Base-by-base conservation (phyloP, 176 grass and related monocot species). In the Puya raimondii region DNA sequence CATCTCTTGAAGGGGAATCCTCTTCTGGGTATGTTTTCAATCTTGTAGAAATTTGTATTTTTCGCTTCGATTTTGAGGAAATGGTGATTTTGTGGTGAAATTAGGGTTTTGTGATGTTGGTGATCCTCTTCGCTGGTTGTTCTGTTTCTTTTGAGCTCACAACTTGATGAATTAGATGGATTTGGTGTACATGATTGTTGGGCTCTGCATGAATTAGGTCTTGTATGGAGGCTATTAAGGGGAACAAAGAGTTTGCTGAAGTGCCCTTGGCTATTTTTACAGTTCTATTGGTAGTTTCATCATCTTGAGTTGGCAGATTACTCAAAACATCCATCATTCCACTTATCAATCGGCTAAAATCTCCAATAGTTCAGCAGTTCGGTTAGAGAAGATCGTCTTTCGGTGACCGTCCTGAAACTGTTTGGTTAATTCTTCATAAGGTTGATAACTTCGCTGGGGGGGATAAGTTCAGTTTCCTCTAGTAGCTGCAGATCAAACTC, bases 381-480 rank as follows among this genome's bases (percentile, higher is more conserved):
- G 33, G 33, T 42, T 5, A 3, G 29, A 33, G 29, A 33, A 42
- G 33, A 42, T 42, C 33, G 33, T 42, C 33, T 42, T 42, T 42
- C 6, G 33, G 5, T 42, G 4, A 42, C 33, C 33, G 3, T 5
- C 29, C 29, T 33, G 29, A 17, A 21, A 61, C 9, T 61, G 14
- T 59, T 20, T 61, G 7, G 17, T 18, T 20, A 61, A 61, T 61
- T 61, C 16, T 8, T 18, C 21, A 10, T 2, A 17, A 61, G 69
- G 68, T 23, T 75, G 74, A 71, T 66, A 73, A 27, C 73, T 56
- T 52, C 80, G 50, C 25, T 20, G 57, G 23, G 77, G 72, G 48
- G 57, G 5, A 6, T 80, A 63, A 29, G 71, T 61, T 74, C 15
- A 20, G 10, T 14, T 69, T 67, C 64, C 70, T 70, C 66, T 27